These are phyloP conservation scores for Umbelopsis sp. DNA, from an alignment of 371 early-diverging fungal species.

Conservation along the genomic window DNA sequence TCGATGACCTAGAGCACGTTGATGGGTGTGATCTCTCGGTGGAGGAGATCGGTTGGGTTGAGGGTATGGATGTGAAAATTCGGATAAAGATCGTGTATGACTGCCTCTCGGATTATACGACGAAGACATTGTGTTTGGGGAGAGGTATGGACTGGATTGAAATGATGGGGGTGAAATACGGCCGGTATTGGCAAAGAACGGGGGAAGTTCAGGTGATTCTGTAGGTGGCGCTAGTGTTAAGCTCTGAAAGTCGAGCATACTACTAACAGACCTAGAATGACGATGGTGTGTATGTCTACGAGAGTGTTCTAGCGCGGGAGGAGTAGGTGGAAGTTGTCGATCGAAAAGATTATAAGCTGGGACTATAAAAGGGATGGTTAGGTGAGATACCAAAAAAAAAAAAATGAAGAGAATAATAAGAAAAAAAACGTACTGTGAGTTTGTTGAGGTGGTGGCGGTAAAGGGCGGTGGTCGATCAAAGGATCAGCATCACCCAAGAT, in stretches of 20 bases:
- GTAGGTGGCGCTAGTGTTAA: neutral
- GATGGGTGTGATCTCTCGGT: neutral
- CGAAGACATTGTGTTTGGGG: neutral
- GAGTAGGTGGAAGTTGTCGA: neutral
- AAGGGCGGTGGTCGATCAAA: neutral
- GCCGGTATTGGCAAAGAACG: neutral
- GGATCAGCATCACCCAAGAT: slow-evolving; percentile 29
- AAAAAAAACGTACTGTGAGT: neutral
- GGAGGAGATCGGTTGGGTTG: slow-evolving; percentile 15
- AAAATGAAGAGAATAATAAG: neutral
- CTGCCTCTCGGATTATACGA: neutral
- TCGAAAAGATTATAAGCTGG: neutral
- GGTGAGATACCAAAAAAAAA: too few relatives aligned
- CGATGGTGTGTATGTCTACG: slow-evolving; percentile 12
- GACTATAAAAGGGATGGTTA: neutral
- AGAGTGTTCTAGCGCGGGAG: neutral
- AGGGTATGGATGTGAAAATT: slow-evolving; percentile 50
- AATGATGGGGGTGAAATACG: neutral
- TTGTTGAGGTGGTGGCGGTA: neutral
- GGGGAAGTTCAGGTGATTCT: neutral
- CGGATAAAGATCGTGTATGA: slow-evolving; percentile 51
- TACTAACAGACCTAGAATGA: neutral
- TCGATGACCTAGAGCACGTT: slow-evolving; percentile 1
- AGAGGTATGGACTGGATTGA: neutral
- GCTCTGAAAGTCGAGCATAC: slow-evolving; percentile 14